These are phyloP conservation scores for Saccharomyces pastorianus DNA, from an alignment of 1,139 yeast species.

Conservation along the genomic window DNA sequence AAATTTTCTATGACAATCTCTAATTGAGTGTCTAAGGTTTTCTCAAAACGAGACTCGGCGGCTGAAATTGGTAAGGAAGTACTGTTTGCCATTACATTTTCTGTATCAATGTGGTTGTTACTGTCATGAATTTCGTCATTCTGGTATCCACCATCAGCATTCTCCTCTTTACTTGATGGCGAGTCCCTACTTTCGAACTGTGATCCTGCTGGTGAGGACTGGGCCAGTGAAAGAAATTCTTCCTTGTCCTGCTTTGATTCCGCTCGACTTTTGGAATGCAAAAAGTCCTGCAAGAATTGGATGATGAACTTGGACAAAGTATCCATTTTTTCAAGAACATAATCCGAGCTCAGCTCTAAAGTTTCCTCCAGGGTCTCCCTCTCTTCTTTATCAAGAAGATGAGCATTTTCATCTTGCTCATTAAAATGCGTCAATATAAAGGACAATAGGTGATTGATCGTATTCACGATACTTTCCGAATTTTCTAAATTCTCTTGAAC, in stretches of 20 bases:
- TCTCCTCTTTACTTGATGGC: background rate
- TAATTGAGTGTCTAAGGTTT: conserved; percentile 18
- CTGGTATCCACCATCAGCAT: background rate
- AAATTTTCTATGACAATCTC: conserved; percentile 25
- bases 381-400: conserved; percentile 25
- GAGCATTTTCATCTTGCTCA: conserved; percentile 6
- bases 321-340: conserved; percentile 31
- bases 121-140: background rate
- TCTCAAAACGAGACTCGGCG: background rate
- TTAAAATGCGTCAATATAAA: conserved; percentile 11
- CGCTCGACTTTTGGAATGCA: background rate
- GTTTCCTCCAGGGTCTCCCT: conserved; percentile 27
- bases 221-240: background rate
- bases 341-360: conserved; percentile 24
- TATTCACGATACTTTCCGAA: conserved; percentile 27
- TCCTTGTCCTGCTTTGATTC: background rate
- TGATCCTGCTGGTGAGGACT: background rate
- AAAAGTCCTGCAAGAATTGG: conserved; percentile 15
- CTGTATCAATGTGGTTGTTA: background rate
- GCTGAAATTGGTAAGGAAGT: background rate
- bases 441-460: conserved; percentile 28
- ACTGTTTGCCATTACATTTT: background rate
- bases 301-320: conserved; percentile 25
- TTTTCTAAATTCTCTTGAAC: conserved; percentile 28
- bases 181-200: background rate